phyloP scores from a whole-genome alignment of 441 rosid genomes.

The Bruguiera hainesii region DNA sequence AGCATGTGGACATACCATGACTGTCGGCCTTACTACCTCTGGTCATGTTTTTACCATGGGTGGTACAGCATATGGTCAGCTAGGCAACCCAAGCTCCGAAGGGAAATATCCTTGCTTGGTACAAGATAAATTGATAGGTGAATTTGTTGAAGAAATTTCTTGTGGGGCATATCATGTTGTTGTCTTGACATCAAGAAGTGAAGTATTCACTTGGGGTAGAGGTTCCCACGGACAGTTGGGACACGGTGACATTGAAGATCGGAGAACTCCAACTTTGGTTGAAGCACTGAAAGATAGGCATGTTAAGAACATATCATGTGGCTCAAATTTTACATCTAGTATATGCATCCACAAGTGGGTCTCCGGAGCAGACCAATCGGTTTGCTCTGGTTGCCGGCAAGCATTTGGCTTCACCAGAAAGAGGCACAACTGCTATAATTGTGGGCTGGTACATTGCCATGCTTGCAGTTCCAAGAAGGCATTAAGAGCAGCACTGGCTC shows the following conservation, averaged over 20 bases:
- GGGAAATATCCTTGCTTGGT: conserved; percentile 75
- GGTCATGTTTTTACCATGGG: conserved; percentile 95
- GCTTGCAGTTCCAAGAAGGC: conserved; percentile 95
- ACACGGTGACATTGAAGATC: conserved; percentile 80
- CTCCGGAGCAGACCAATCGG: conserved; percentile 82
- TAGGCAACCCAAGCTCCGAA: conserved; percentile 61
- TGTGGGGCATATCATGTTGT: conserved; percentile 87
- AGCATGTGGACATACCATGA: conserved; percentile 79
- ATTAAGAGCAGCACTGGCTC: conserved; percentile 86
- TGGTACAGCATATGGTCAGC: conserved; percentile 62
- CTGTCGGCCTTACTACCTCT: conserved; percentile 83
- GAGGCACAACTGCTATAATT: conserved; percentile 86
- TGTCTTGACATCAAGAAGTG: conserved; percentile 81
- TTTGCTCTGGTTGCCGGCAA: conserved; percentile 86
- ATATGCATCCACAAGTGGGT: conserved; percentile 95
- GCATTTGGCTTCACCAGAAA: conserved; percentile 89
- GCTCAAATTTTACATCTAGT: conserved; percentile 83
- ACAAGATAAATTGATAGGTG: conserved; percentile 79
- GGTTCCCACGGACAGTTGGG: conserved; percentile 89
- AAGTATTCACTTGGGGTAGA: conserved; percentile 92
- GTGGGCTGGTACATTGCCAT: conserved; percentile 92
- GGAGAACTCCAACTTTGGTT: conserved; percentile 61
- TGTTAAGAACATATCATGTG: conserved; percentile 83
- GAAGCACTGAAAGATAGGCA: conserved; percentile 76
- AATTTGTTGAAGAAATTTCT: conserved; percentile 85